These are phyloP conservation scores for Pseudogymnoascus sp. DNA, from an alignment of 2,329 filamentous ascomycete genomes.

Conservation along the genomic window DNA sequence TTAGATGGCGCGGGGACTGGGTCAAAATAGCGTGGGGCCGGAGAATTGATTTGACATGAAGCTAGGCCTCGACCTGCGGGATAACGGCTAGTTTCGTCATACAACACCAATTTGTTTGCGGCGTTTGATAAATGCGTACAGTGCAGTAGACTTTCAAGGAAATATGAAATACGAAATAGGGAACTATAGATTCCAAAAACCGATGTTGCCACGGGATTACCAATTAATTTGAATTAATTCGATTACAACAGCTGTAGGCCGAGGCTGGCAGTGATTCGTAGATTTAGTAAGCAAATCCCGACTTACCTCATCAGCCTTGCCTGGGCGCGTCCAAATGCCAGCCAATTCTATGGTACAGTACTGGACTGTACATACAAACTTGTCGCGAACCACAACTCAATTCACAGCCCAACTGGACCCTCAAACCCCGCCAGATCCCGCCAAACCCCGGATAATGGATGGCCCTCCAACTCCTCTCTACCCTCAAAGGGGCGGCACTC, in stretches of 20 bases:
- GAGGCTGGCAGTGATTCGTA: background rate
- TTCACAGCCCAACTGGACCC: background rate
- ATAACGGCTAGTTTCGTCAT: background rate
- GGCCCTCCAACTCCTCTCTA: conserved; percentile 23
- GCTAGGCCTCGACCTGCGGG: conserved; percentile 3
- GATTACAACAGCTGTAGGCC: background rate
- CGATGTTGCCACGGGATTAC: background rate
- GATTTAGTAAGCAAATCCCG: conserved; percentile 5
- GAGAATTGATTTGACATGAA: conserved; percentile 6
- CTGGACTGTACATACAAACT: too few relatives aligned
- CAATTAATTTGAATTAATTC: background rate
- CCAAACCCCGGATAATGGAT: conserved; percentile 22
- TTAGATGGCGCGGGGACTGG: conserved; percentile 5
- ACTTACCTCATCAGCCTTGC: conserved; percentile 1
- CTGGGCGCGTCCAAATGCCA: background rate
- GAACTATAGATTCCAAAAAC: background rate
- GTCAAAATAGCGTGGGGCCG: conserved; percentile 2
- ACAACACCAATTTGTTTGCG: background rate
- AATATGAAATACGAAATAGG: background rate
- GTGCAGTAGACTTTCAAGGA: background rate
- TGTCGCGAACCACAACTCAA: background rate
- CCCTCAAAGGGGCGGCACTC: conserved; percentile 45
- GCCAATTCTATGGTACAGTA: background rate
- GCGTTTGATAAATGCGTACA: background rate
- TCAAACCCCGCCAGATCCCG: background rate